These are phyloP conservation scores for Echium plantagineum DNA, from an alignment of 257 asterid genomes.

Conservation along the genomic window DNA sequence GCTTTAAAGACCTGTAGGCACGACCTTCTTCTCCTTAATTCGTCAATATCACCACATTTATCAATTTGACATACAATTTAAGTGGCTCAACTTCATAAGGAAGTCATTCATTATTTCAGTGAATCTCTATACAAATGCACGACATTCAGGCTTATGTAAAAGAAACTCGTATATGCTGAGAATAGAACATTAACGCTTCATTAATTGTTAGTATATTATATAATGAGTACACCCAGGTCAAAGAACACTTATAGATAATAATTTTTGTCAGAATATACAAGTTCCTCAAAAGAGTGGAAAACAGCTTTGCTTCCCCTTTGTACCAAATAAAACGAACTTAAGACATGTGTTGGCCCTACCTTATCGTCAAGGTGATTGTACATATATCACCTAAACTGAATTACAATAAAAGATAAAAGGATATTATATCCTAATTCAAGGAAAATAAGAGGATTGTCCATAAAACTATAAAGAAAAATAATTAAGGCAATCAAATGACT, in stretches of 20 bases:
- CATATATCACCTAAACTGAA: neutral
- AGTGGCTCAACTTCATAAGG: neutral
- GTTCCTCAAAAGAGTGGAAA: neutral
- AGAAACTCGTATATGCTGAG: neutral
- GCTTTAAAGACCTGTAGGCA: neutral
- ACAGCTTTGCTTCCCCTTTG: neutral
- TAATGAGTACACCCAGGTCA: neutral
- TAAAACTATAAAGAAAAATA: neutral
- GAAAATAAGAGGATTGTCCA: neutral
- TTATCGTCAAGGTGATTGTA: neutral
- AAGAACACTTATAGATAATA: neutral
- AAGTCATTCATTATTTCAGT: neutral
- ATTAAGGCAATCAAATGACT: no score
- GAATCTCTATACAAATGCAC: no score
- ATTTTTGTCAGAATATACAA: neutral
- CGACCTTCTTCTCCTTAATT: neutral
- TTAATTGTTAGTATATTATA: no score
- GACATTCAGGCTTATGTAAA: neutral
- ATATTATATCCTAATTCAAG: neutral
- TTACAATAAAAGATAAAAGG: neutral
- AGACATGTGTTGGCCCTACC: neutral
- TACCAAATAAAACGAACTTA: neutral
- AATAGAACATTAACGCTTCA: neutral
- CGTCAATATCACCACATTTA: neutral
- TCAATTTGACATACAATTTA: neutral